Evolutionary conservation across 306 rosid species (phyloP), one percentile per base, ranked within the genome.

Genomic region (Cajanus cajan): DNA sequence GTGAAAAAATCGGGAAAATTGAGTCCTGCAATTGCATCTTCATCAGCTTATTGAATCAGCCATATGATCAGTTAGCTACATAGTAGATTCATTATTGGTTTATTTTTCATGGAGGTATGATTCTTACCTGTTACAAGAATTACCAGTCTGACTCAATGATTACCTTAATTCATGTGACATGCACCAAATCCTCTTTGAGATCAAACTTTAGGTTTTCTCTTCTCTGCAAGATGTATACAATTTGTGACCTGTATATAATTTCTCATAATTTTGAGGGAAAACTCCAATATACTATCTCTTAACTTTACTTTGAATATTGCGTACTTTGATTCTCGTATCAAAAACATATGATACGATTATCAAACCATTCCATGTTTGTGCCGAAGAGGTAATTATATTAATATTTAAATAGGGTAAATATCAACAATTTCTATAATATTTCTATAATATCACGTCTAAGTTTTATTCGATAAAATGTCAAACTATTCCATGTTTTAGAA

Each of bases 11-110:
- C 22, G 3, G 4, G 51, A 19, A 52, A 65, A 40, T 6, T 44
- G 15, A 11, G 43, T 52, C 74, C 36, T 33, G 16, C 7, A 28
- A 28, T 28, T 28, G 31, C 31, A 39, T 4, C 18, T 80, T 79
- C 41, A 33, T 79, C 41, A 33, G 51, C 78, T 69, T 33, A 40
- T 67, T 68, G 71, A 84, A 43, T 78, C 39, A 22, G 61, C n/a
- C 58, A 13, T 61, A 61, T 71, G 55, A 59, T 50, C 19, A 36
- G 22, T 81, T 45, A 58, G 45, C 41, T 31, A 33, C 34, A 65
- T 31, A 50, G 36, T 48, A 15, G 24, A 45, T 66, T 51, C 57
- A 39, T 25, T 37, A 3, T 39, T 47, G 12, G 7, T 33, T 58
- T 76, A 28, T 37, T 61, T 82, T 69, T 31, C 67, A 39, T 40